Evolutionary conservation across 2,329 filamentous ascomycete species (phyloP), one percentile per base, ranked within the genome.

Genomic region (Pseudogymnoascus sp.): DNA sequence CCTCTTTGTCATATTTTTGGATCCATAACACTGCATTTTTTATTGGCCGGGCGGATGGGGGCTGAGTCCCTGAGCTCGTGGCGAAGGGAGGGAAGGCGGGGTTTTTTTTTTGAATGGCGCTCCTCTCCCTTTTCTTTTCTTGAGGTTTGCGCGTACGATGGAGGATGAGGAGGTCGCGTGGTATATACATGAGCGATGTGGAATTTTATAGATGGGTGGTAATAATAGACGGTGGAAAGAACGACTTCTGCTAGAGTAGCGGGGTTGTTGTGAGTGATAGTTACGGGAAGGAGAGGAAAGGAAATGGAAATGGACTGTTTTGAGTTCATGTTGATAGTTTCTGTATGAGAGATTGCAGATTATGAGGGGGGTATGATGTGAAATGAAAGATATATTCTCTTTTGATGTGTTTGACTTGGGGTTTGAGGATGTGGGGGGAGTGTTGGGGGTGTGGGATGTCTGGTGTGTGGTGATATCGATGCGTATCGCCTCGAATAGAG

Each of bases 371-470:
- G 10, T 57, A 34, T 48, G 36, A 37, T 45, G 10, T 57, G 25
- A 57, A 57, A 57, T 57, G 48, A 57, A 57, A 34, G n/a, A 31
- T 31, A 57, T 57, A 57, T 34, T 57, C 25, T 54, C 48, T 31
- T 54, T 48, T 45, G n/a, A n/a, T 54, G 43, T 54, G 45, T 31
- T 23, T 14, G 7, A 14, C 5, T 48, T 48, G 19, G 6, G 19
- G 2, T 13, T 6, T 48, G 43, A 7, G 7, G 16, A 1, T 48
- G 21, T 48, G 25, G 5, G 5, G 25, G 25, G 25, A 23, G 1
- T 48, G 45, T 10, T 19, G 13, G n/a, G n/a, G 16, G 41, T 6
- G 13, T 21, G 19, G 11, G 14, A 11, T 48, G 21, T 25, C 13
- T 13, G 8, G 2, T 48, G 0, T 10, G 10, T 14, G 3, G 16